Conservation (phyloP, 1,139 yeast genomes). For the Blastobotrys illinoisensis region DNA sequence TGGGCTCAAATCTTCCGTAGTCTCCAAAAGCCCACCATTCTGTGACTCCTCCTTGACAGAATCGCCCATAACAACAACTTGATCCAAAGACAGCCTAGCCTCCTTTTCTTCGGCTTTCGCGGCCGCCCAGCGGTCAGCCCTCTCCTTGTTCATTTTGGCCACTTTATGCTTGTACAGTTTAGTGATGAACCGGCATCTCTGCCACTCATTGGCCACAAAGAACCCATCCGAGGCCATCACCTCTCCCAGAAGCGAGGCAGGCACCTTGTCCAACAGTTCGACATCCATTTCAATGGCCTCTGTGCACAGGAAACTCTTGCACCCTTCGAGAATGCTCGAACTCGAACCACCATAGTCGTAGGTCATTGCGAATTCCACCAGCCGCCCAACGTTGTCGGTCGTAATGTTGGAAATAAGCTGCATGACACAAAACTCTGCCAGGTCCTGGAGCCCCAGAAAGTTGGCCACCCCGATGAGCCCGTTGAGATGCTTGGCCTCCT, state of each 20-base stretch:
- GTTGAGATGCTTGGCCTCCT: slow-evolving; percentile 34
- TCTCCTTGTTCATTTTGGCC: slow-evolving; percentile 1
- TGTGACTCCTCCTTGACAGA: too few species aligned
- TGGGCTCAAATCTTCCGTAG: too few species aligned
- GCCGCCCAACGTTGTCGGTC: slow-evolving; percentile 35
- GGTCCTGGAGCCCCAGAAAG: slow-evolving; percentile 42
- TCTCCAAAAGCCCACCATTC: too few species aligned
- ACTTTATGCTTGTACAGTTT: slow-evolving; percentile 15
- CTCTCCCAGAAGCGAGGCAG: slow-evolving; percentile 38
- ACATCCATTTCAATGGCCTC: slow-evolving; percentile 45
- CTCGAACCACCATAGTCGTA: slow-evolving; percentile 43
- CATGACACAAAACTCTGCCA: slow-evolving; percentile 41
- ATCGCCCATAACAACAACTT: too few species aligned
- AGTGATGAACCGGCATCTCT: slow-evolving; percentile 42
- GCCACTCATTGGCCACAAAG: slow-evolving; percentile 50
- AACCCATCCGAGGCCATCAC: slow-evolving; percentile 46
- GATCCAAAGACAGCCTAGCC: too few species aligned
- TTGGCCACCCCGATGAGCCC: slow-evolving; percentile 46
- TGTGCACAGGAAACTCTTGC: slow-evolving; percentile 41
- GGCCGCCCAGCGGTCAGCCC: not conserved
- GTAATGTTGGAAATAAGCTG: slow-evolving; percentile 34
- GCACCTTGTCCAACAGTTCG: slow-evolving; percentile 44
- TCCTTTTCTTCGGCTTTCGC: not conserved
- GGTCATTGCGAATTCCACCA: slow-evolving; percentile 39
- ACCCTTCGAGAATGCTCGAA: slow-evolving; percentile 41